phyloP scores from a whole-genome alignment of 2,329 filamentous ascomycete genomes.

The Colletotrichum viniferum region DNA sequence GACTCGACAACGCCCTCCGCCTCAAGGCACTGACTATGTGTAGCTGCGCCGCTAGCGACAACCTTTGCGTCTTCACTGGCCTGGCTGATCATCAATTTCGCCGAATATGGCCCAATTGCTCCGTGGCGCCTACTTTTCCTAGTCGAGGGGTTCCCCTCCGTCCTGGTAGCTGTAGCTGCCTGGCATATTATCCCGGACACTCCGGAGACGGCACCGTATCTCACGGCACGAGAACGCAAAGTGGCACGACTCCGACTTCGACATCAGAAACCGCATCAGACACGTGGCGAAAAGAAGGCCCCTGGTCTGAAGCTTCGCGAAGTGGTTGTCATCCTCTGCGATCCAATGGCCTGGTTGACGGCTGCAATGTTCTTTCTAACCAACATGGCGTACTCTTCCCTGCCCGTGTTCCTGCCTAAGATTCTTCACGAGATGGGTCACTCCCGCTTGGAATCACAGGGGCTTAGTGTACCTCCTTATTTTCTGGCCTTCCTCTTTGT shows the following conservation, averaged over 20 bases:
- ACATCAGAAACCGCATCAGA: conserved; percentile 42
- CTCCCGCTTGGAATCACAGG: conserved; percentile 70
- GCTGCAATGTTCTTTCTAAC: conserved; percentile 85
- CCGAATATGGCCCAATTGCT: conserved; percentile 69
- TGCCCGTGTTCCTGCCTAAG: conserved; percentile 86
- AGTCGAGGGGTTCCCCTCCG: conserved; percentile 82
- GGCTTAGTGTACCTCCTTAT: conserved; percentile 81
- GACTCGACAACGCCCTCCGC: conserved; percentile 34
- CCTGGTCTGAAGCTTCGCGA: conserved; percentile 58
- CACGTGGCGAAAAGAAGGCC: conserved; percentile 21
- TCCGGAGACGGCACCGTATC: conserved; percentile 68
- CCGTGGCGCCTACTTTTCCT: conserved; percentile 88
- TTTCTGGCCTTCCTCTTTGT: conserved; percentile 75
- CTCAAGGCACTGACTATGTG: conserved; percentile 51
- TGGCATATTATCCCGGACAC: conserved; percentile 80
- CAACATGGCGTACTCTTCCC: conserved; percentile 86
- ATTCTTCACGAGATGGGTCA: conserved; percentile 81
- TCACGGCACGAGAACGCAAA: conserved; percentile 67
- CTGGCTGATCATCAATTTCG: conserved; percentile 76
- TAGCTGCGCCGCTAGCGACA: conserved; percentile 79
- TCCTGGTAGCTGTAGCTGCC: conserved; percentile 74
- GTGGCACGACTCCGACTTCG: conserved; percentile 74
- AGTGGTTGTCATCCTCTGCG: conserved; percentile 61
- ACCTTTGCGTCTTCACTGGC: conserved; percentile 82
- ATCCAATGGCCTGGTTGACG: conserved; percentile 76